Conservation (phyloP, 2,329 filamentous ascomycete genomes). For the Fusarium sp. region DNA sequence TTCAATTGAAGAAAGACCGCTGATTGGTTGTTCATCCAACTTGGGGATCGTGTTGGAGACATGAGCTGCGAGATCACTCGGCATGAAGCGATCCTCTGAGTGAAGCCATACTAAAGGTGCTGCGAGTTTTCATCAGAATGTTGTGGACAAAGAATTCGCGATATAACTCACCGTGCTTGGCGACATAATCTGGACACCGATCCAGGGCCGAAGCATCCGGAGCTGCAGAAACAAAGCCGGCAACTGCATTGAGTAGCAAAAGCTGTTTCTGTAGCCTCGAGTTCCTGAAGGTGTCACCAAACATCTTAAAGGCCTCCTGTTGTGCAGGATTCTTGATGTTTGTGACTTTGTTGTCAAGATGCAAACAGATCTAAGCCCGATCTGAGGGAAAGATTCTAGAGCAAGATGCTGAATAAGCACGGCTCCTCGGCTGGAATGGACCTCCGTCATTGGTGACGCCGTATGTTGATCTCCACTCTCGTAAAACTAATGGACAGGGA, state of each 20-base stretch:
- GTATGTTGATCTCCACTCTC: neutral
- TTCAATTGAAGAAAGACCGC: slow-evolving; percentile 35
- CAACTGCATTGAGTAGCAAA: slow-evolving; percentile 10
- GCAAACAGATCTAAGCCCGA: slow-evolving; percentile 13
- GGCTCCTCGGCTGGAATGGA: slow-evolving; percentile 9
- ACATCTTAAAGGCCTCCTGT: slow-evolving; percentile 18
- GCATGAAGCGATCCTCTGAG: slow-evolving; percentile 47
- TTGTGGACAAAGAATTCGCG: neutral
- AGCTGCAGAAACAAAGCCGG: slow-evolving; percentile 13
- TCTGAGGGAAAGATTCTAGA: slow-evolving; percentile 9
- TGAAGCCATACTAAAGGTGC: slow-evolving; percentile 51
- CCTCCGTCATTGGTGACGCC: slow-evolving; percentile 2
- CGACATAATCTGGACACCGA: slow-evolving; percentile 46
- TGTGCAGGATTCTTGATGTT: neutral
- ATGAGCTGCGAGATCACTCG: slow-evolving; percentile 47
- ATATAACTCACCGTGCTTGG: slow-evolving; percentile 44
- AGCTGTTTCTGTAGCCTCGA: slow-evolving; percentile 8
- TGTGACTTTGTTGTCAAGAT: slow-evolving; percentile 1
- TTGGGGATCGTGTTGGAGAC: slow-evolving; percentile 46
- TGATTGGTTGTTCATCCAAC: slow-evolving; percentile 31
- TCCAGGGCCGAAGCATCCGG: slow-evolving; percentile 12
- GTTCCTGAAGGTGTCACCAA: neutral
- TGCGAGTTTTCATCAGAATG: slow-evolving; percentile 11
- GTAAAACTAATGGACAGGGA: neutral
- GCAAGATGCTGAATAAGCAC: slow-evolving; percentile 22